A percentile compares a stretch with the other conserved stretches of the same genome.
Conservation (phyloP, 805 yeast genomes). For the Cyberlindnera xylosilytica region DNA sequence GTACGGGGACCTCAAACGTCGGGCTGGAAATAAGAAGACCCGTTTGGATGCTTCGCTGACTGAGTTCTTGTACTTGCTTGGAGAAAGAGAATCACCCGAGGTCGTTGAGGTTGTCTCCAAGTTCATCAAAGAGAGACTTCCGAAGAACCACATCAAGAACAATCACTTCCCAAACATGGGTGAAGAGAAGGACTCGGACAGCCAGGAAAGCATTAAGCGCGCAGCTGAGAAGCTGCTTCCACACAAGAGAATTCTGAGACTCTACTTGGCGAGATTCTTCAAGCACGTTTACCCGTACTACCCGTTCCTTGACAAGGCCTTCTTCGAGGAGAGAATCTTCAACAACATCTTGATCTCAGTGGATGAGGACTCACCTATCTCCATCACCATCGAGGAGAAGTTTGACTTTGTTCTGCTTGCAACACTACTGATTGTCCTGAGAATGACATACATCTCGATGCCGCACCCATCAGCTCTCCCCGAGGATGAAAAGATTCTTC, state of each 20-base stretch:
- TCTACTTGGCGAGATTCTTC: slow-evolving; percentile 41
- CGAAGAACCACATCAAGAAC: slow-evolving; percentile 10
- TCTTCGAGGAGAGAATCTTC: slow-evolving; percentile 31
- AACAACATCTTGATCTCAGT: slow-evolving; percentile 34
- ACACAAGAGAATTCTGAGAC: slow-evolving; percentile 35
- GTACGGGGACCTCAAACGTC: slow-evolving; percentile 11
- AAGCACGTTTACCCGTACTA: slow-evolving; percentile 42
- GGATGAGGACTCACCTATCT: slow-evolving; percentile 23
- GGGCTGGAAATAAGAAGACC: slow-evolving; percentile 15
- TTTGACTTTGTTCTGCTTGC: slow-evolving; percentile 41
- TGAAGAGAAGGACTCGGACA: slow-evolving; percentile 14
- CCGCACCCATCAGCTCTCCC: slow-evolving; percentile 23
- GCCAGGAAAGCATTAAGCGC: slow-evolving; percentile 30
- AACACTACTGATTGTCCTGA: slow-evolving; percentile 36
- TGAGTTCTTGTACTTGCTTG: slow-evolving; percentile 18
- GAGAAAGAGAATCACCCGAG: slow-evolving; percentile 23
- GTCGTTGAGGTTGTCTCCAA: slow-evolving; percentile 17
- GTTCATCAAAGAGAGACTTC: slow-evolving; percentile 20
- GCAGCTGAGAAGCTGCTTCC: slow-evolving; percentile 38
- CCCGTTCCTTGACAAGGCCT: slow-evolving; percentile 42
- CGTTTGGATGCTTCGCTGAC: slow-evolving; percentile 25
- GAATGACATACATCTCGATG: slow-evolving; percentile 41
- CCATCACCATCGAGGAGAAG: slow-evolving; percentile 35
- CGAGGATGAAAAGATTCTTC: slow-evolving; percentile 24
- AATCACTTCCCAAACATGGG: slow-evolving; percentile 13